Evolutionary conservation across 805 yeast species (phyloP), one percentile per base, ranked within the genome.

Genomic region (Wickerhamomyces chaumierensis): DNA sequence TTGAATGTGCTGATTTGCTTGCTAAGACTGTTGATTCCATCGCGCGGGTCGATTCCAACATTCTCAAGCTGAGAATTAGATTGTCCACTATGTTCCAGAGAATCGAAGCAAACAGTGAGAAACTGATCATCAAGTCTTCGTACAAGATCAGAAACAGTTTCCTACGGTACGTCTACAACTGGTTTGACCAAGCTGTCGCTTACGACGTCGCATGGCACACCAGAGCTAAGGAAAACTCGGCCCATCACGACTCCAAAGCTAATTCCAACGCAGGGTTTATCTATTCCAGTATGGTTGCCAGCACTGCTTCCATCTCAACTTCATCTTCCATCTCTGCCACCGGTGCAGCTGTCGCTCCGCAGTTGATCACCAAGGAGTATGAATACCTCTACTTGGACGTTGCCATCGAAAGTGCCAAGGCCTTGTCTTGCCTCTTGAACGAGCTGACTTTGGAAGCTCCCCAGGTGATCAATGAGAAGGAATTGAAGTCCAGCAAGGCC

Each of bases 351-450:
- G 23, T 6, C 9, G 6, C 23, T 21, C 9, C 23, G 9, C 23
- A 21, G 23, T 7, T 9, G 23, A 21, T 7, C 9, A 6, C 41
- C 7, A 42, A 67, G 15, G 80, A 74, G 36, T 43, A 64, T 33
- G 72, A 68, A 20, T 69, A 65, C 42, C 52, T 75, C 27, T 66
- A 67, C 39, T 57, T 76, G 36, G 85, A 78, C 52, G 63, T 78
- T n/a, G 75, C 81, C 0, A 65, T 71, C 7, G 88, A 81, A 50
- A 66, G 80, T 34, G 73, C 83, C 0, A 68, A 67, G 44, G 73
- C 78, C 17, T 55, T 82, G 39, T 68, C 80, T 2, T 53, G 68
- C 18, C 64, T 78, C 17, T 64, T 83, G 18, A 70, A 69, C 20
- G 65, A 68, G n/a, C 54, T 79, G 25, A 69, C 79, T 4, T 54